Evolutionary conservation across 108 stramenopile species (phyloP).

Genomic region (Nitzschia sp.): DNA sequence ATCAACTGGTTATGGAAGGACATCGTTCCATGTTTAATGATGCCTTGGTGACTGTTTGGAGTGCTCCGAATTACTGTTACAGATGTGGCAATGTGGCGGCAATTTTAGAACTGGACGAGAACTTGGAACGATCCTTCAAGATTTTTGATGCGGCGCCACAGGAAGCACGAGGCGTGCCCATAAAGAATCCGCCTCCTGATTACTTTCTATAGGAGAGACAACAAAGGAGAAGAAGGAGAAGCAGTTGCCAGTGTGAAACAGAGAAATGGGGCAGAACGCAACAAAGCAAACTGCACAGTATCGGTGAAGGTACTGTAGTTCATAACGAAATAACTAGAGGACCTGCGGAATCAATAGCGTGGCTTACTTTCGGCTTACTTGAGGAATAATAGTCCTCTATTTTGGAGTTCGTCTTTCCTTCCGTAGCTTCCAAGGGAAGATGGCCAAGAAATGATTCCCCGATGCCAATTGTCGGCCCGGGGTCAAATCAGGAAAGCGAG

Average conservation of each 20-base stretch:
- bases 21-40: slow-evolving; percentile 95
- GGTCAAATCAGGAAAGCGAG: slow-evolving; percentile 86
- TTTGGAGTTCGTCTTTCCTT: slow-evolving; percentile 1
- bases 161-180: slow-evolving; percentile 93
- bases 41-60: slow-evolving; percentile 97
- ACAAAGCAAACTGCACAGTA: too few species aligned
- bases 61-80: slow-evolving; percentile 99
- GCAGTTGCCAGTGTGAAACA: too few species aligned
- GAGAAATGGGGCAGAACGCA: too few species aligned
- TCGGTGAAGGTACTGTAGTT: too few species aligned
- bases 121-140: slow-evolving; percentile 89
- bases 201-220: slow-evolving; percentile 93
- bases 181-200: slow-evolving; percentile 95
- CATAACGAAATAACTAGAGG: too few species aligned
- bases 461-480: slow-evolving; percentile 66
- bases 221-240: too few species aligned
- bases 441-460: slow-evolving; percentile 95
- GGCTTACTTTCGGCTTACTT: too few species aligned
- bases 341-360: too few species aligned
- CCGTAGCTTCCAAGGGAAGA: slow-evolving; percentile 60
- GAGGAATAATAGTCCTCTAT: too few species aligned
- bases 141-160: slow-evolving; percentile 98
- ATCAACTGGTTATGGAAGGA: slow-evolving; percentile 99
- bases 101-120: slow-evolving; percentile 97
- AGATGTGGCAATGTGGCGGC: slow-evolving; percentile 97